phyloP scores from a whole-genome alignment of 1,284 basidiomycete genomes.

The Pseudozyma pruni region DNA sequence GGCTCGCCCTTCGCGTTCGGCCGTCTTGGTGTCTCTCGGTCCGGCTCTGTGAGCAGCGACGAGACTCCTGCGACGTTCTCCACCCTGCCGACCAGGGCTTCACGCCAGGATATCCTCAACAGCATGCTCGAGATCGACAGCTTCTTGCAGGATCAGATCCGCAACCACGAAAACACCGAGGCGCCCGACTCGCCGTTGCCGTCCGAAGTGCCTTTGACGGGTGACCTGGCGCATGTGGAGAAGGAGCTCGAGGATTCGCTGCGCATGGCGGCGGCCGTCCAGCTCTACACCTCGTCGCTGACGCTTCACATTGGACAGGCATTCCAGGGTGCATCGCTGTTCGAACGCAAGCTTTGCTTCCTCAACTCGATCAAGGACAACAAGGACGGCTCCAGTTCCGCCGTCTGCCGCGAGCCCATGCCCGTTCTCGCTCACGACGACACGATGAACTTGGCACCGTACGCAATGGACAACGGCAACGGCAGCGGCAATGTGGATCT shows the following conservation, averaged over 20 bases:
- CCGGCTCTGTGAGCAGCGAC: slow-evolving; percentile 35
- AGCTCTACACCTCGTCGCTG: slow-evolving; percentile 60
- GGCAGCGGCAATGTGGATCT: slow-evolving; percentile 1
- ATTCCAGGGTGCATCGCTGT: slow-evolving; percentile 61
- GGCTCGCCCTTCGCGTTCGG: slow-evolving; percentile 36
- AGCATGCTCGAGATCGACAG: slow-evolving; percentile 61
- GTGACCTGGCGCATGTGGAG: slow-evolving; percentile 39
- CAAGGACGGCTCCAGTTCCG: slow-evolving; percentile 29
- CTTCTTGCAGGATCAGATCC: slow-evolving; percentile 58
- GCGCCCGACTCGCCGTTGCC: slow-evolving; percentile 31
- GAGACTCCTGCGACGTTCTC: slow-evolving; percentile 40
- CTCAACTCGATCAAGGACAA: slow-evolving; percentile 59
- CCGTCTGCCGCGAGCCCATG: slow-evolving; percentile 57
- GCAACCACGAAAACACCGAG: slow-evolving; percentile 33
- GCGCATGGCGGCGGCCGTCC: slow-evolving; percentile 52
- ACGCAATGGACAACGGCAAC: slow-evolving; percentile 9
- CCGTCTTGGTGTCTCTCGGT: slow-evolving; percentile 28
- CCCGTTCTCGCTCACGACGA: slow-evolving; percentile 34
- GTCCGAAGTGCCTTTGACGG: slow-evolving; percentile 31
- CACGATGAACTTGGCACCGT: slow-evolving; percentile 15
- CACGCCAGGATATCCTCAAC: slow-evolving; percentile 53
- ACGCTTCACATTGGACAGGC: slow-evolving; percentile 63
- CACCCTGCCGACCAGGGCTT: slow-evolving; percentile 44
- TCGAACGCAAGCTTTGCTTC: slow-evolving; percentile 64
- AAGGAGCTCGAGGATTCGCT: slow-evolving; percentile 58